Evolutionary conservation across 1,284 basidiomycete species (phyloP), one percentile per base, ranked within the genome.

Genomic region (Leccinum subrobustum): DNA sequence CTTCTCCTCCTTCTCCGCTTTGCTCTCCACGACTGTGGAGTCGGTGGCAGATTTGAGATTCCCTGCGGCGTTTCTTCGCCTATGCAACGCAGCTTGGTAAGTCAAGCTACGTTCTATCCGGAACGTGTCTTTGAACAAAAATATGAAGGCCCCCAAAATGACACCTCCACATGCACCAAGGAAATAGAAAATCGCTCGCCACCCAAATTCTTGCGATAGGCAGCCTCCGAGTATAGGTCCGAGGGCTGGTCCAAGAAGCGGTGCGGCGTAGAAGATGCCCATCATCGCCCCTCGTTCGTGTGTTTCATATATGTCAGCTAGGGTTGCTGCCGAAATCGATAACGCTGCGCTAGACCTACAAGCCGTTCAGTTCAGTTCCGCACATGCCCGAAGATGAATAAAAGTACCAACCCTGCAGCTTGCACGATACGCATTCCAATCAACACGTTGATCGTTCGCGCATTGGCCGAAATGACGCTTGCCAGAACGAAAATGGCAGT

Each of bases 171-270:
- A 81, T 51, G 86, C 86, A 2, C 83, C 78, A 23, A 94, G 81
- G 72, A 95, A 93, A 82, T 91, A 95, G 72, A 95, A 92, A 0
- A 86, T 84, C 5, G 86, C 84, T 29, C 90, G 83, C 93, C 93
- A 95, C 60, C 79, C 80, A 70, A 89, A 88, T 0, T 78, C 81
- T 63, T 87, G 79, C 0, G 89, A 87, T 4, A 95, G 78, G 1
- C 79, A 83, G 3, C 93, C 93, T 3, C 87, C 87, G 35, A 84
- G 11, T 9, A 95, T 81, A 3, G 92, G 91, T 0, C 91, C 92
- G 4, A 93, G 67, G 3, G 87, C 79, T 7, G 83, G 83, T 1
- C 90, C 84, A 39, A 85, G 79, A 53, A 84, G 76, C 3, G 84
- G 85, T 31, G 85, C 82, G 25, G 82, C 81, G 64, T 89, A 92